Conservation (phyloP, 2,329 filamentous ascomycete genomes). For the Dothistroma septosporum region DNA sequence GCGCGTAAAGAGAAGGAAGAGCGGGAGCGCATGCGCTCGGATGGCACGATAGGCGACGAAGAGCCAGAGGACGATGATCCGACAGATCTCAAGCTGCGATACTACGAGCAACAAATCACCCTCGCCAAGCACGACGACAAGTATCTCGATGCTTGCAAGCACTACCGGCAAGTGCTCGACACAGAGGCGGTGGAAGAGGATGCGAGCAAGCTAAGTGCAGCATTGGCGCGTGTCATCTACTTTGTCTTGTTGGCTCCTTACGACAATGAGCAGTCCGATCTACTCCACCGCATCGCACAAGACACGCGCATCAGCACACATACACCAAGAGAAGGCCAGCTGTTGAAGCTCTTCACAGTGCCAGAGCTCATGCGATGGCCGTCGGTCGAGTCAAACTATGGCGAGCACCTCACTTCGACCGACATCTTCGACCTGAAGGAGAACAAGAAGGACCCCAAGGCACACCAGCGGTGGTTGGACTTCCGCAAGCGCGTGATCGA, state of each 20-base stretch:
- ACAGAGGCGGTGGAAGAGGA: constrained; percentile 94
- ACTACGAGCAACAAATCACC: constrained; percentile 95
- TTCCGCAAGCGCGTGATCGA: constrained; percentile 97
- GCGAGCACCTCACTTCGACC: constrained; percentile 78
- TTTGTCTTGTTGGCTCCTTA: constrained; percentile 94
- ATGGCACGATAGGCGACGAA: constrained; percentile 54
- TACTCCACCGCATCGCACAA: constrained; percentile 85
- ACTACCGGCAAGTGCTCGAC: constrained; percentile 94
- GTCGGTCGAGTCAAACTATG: constrained; percentile 82
- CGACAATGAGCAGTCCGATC: constrained; percentile 97
- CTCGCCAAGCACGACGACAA: constrained; percentile 96
- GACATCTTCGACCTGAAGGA: constrained; percentile 77
- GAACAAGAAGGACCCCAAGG: constrained; percentile 64
- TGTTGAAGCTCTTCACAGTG: constrained; percentile 91
- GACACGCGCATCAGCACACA: constrained; percentile 64
- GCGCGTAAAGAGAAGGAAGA: constrained; percentile 80
- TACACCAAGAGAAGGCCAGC: constrained; percentile 67
- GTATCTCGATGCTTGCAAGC: constrained; percentile 95
- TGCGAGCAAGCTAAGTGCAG: constrained; percentile 74
- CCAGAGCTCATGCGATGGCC: constrained; percentile 99
- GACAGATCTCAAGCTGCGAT: constrained; percentile 90
- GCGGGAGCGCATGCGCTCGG: constrained; percentile 69
- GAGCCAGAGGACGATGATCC: constrained; percentile 81
- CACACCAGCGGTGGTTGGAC: constrained; percentile 84
- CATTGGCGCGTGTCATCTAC: constrained; percentile 92